phyloP scores from a whole-genome alignment of 192 early-diverging fungal genomes.

The Coemansia sp. region DNA sequence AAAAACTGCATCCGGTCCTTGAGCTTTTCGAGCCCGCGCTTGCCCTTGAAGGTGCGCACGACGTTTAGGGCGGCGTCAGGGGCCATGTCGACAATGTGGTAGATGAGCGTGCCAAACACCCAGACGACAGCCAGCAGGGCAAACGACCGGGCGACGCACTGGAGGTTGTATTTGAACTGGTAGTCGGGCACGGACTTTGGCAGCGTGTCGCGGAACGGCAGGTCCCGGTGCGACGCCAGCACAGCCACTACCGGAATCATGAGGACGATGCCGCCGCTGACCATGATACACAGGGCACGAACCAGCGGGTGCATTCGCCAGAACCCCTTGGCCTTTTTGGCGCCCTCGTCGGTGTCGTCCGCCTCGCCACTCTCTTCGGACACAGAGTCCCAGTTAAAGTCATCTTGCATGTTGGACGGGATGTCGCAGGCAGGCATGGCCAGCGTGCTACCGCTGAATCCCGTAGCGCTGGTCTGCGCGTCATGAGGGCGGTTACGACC shows the following conservation, averaged over 20 bases:
- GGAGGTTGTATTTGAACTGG: conserved; percentile 32
- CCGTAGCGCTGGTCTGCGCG: conserved; percentile 4
- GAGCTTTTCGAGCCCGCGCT: conserved; percentile 49
- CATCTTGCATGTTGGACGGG: conserved; percentile 37
- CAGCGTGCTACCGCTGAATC: conserved; percentile 28
- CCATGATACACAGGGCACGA: conserved; percentile 56
- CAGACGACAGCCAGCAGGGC: conserved; percentile 50
- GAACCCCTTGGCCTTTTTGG: conserved; percentile 26
- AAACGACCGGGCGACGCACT: conserved; percentile 48
- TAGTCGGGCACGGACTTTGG: neutral
- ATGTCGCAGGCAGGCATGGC: conserved; percentile 38
- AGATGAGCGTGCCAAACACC: conserved; percentile 53
- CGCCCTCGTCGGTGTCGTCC: conserved; percentile 31
- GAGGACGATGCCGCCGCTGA: conserved; percentile 53
- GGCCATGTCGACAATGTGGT: conserved; percentile 57
- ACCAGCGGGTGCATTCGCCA: conserved; percentile 59
- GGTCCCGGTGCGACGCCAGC: conserved; percentile 37
- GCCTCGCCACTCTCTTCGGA: conserved; percentile 14
- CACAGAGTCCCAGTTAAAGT: conserved; percentile 51
- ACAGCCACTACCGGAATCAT: conserved; percentile 55
- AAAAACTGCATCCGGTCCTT: conserved; percentile 58
- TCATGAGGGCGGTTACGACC: neutral
- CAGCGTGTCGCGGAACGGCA: conserved; percentile 29
- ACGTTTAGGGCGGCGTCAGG: conserved; percentile 56
- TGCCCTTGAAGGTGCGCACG: conserved; percentile 44